Evolutionary conservation across 1,139 yeast genomes (phyloP).

Genomic region (Hansenula anomala): DNA sequence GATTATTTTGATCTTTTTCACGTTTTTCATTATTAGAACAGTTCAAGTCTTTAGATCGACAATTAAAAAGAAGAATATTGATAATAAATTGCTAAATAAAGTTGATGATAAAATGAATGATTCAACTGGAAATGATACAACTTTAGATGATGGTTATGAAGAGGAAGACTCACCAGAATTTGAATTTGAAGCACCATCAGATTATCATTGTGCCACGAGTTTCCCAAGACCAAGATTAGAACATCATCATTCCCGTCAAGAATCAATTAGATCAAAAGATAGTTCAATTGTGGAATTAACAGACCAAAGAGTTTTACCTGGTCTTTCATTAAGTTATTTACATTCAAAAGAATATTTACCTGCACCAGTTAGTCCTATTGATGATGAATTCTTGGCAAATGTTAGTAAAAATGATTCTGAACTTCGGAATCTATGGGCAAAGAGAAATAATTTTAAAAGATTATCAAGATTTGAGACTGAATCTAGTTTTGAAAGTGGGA

Average conservation of each 20-base stretch:
- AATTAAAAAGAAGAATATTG: no score
- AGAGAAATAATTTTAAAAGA: slow-evolving; percentile 1
- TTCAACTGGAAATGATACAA: background rate
- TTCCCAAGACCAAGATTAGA: background rate
- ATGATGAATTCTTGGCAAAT: slow-evolving; percentile 6
- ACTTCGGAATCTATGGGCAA: slow-evolving; percentile 7
- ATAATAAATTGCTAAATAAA: no score
- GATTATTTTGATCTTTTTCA: slow-evolving; percentile 4
- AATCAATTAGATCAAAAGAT: background rate
- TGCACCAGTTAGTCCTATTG: slow-evolving; percentile 7
- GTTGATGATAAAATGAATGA: background rate
- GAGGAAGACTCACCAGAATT: background rate
- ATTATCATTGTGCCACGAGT: background rate
- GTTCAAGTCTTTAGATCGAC: slow-evolving; percentile 1
- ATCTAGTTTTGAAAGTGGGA: background rate
- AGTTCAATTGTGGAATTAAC: slow-evolving; percentile 5
- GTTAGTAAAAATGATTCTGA: slow-evolving; percentile 8
- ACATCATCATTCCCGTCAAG: background rate
- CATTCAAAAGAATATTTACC: slow-evolving; percentile 1
- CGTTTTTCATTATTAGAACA: slow-evolving; percentile 4
- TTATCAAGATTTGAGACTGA: background rate
- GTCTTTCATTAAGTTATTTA: slow-evolving; percentile 6
- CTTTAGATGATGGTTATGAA: background rate
- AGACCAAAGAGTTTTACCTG: slow-evolving; percentile 9
- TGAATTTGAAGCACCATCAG: background rate